These are phyloP conservation scores for Phlegmacium glaucopus DNA, from an alignment of 768 basidiomycete species.

Conservation along the genomic window DNA sequence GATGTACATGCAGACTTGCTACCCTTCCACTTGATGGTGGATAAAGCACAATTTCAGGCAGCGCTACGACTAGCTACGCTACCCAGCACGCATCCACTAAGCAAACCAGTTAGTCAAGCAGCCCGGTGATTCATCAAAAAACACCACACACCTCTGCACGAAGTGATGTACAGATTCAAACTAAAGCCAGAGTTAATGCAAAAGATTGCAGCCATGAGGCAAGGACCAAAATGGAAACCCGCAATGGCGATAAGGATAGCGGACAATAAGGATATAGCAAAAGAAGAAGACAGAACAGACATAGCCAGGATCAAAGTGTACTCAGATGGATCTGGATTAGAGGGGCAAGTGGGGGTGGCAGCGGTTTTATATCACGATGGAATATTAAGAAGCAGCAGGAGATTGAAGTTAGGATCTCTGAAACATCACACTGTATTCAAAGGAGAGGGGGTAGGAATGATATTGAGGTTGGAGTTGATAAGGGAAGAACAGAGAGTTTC, in stretches of 20 bases:
- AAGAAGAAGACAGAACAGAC: not conserved
- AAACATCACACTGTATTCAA: conserved; percentile 10
- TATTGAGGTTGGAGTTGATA: not conserved
- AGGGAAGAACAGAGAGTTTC: not conserved
- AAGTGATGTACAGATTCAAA: too few species aligned
- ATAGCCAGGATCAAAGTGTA: not conserved
- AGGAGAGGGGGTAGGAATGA: conserved; percentile 6
- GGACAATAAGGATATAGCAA: not conserved
- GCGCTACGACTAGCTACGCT: too few species aligned
- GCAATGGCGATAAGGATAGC: not conserved
- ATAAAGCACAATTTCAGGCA: too few species aligned
- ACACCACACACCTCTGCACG: too few species aligned
- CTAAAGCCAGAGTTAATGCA: too few species aligned
- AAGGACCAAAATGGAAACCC: not conserved
- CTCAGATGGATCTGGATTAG: not conserved
- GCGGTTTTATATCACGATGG: too few species aligned
- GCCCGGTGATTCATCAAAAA: not conserved
- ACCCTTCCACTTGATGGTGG: too few species aligned
- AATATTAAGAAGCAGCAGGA: too few species aligned
- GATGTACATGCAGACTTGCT: too few species aligned
- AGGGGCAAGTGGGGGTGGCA: too few species aligned
- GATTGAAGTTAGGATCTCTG: conserved; percentile 2
- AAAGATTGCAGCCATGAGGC: not conserved
- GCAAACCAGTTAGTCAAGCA: not conserved
- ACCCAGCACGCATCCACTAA: too few species aligned